A percentile compares a stretch with the other conserved stretches of the same genome.
These are phyloP conservation scores for Camellia japonica DNA, from an alignment of 148 eudicot species.

Conservation along the genomic window DNA sequence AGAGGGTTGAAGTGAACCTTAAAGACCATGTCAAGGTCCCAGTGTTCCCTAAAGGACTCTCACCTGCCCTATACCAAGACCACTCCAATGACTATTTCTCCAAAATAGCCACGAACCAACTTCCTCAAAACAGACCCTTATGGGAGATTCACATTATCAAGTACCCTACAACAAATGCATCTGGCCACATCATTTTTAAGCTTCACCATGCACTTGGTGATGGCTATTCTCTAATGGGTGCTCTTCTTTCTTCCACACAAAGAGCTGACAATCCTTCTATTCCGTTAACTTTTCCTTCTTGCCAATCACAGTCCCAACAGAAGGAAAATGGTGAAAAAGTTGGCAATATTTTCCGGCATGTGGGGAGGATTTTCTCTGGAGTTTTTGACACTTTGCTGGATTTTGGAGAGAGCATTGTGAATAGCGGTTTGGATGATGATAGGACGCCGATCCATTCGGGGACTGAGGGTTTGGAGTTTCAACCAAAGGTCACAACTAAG, in stretches of 20 bases:
- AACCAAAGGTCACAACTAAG: slow-evolving; percentile 39
- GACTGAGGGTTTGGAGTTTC: slow-evolving; percentile 43
- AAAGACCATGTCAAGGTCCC: slow-evolving; percentile 58
- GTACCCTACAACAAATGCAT: slow-evolving; percentile 65
- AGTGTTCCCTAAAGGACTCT: slow-evolving; percentile 27
- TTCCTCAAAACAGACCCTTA: slow-evolving; percentile 62
- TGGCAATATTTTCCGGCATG: background rate
- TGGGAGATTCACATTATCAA: slow-evolving; percentile 74
- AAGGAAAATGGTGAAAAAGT: background rate
- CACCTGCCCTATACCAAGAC: slow-evolving; percentile 42
- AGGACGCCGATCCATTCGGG: slow-evolving; percentile 52
- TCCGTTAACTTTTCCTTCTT: slow-evolving; percentile 54
- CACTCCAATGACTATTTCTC: slow-evolving; percentile 53
- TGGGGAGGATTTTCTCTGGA: slow-evolving; percentile 20
- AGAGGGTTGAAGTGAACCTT: slow-evolving; percentile 59
- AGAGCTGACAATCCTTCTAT: slow-evolving; percentile 68
- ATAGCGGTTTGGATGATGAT: slow-evolving; percentile 53
- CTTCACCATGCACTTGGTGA: slow-evolving; percentile 88
- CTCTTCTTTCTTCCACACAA: slow-evolving; percentile 76
- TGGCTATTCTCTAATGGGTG: slow-evolving; percentile 86
- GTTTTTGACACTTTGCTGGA: slow-evolving; percentile 41
- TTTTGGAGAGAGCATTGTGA: slow-evolving; percentile 58
- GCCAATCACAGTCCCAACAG: slow-evolving; percentile 1
- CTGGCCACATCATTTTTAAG: slow-evolving; percentile 62
- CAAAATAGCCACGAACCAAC: slow-evolving; percentile 43